A percentile compares a stretch with the other conserved stretches of the same genome.
These are phyloP conservation scores for Priceomyces haplophilus DNA, from an alignment of 805 yeast species.

Conservation along the genomic window DNA sequence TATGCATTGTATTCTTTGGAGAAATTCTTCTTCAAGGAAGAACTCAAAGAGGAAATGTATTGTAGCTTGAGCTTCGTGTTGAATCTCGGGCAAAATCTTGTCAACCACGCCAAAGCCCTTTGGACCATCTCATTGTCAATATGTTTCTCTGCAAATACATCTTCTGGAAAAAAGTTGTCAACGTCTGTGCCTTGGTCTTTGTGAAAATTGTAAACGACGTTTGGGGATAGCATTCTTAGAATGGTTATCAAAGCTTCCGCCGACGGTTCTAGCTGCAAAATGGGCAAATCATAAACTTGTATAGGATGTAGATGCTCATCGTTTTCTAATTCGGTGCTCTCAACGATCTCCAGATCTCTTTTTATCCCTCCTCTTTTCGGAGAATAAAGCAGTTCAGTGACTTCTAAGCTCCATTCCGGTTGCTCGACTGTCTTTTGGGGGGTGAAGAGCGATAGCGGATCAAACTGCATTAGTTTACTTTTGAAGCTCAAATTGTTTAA, in stretches of 20 bases:
- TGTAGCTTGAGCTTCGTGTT: conserved; percentile 18
- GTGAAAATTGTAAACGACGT: conserved; percentile 50
- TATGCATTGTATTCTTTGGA: conserved; percentile 43
- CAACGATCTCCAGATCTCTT: background rate
- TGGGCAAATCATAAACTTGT: conserved; percentile 61
- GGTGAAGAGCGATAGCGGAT: conserved; percentile 40
- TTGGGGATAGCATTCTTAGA: conserved; percentile 48
- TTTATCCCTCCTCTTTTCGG: background rate
- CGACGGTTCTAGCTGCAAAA: conserved; percentile 46
- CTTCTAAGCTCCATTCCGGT: background rate
- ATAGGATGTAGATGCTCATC: conserved; percentile 31
- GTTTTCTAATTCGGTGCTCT: background rate
- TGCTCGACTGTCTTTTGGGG: conserved; percentile 16
- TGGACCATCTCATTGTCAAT: conserved; percentile 24
- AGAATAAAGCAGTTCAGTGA: background rate
- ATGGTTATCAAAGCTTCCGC: conserved; percentile 40
- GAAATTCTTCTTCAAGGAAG: conserved; percentile 22
- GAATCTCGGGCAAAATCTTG: conserved; percentile 30
- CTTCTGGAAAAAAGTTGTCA: background rate
- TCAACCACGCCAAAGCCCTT: conserved; percentile 45
- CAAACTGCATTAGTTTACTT: conserved; percentile 34
- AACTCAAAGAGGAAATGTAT: conserved; percentile 25
- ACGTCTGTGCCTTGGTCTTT: background rate
- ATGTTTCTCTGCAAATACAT: conserved; percentile 31
- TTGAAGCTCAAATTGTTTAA: background rate